A percentile compares a stretch with the other conserved stretches of the same genome.
phyloP scores from a whole-genome alignment of 2,329 filamentous ascomycete genomes.

The Anthostomella pinea region DNA sequence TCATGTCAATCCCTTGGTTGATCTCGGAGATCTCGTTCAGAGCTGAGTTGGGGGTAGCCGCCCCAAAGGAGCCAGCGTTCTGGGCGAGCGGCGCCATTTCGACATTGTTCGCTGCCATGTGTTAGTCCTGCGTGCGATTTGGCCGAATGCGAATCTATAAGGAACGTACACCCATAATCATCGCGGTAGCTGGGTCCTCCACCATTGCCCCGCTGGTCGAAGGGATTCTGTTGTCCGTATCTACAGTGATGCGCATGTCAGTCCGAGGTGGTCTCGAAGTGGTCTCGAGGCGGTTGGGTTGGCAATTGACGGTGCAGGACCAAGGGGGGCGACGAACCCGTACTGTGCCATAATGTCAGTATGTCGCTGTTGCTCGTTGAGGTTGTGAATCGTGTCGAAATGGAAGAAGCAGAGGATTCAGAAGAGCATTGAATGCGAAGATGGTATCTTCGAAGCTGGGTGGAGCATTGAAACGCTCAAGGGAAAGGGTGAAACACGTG shows the following conservation, averaged over 20 bases:
- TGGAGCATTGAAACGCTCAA: constrained; percentile 26
- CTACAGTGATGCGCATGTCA: constrained; percentile 38
- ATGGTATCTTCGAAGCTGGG: constrained; percentile 3
- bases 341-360: constrained; percentile 49
- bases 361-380: constrained; percentile 12
- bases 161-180: constrained; percentile 40
- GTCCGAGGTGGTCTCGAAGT: constrained; percentile 14
- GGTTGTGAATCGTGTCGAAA: constrained; percentile 13
- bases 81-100: constrained; percentile 68
- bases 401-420: constrained; percentile 9
- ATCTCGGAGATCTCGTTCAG: constrained; percentile 83
- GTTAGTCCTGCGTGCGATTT: too few species aligned
- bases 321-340: constrained; percentile 45
- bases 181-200: constrained; percentile 25
- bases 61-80: constrained; percentile 45
- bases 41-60: constrained; percentile 68
- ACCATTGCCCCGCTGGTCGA: constrained; percentile 53
- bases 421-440: constrained; percentile 6
- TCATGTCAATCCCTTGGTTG: constrained; percentile 70
- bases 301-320: constrained; percentile 4
- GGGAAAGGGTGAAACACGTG: constrained; percentile 35
- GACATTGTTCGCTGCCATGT: constrained; percentile 47
- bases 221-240: constrained; percentile 57
- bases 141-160: too few species aligned
- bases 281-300: constrained; percentile 10